A percentile compares a stretch with the other conserved stretches of the same genome.
phyloP scores from a whole-genome alignment of 768 basidiomycete species.

The Leccinellum luteum region DNA sequence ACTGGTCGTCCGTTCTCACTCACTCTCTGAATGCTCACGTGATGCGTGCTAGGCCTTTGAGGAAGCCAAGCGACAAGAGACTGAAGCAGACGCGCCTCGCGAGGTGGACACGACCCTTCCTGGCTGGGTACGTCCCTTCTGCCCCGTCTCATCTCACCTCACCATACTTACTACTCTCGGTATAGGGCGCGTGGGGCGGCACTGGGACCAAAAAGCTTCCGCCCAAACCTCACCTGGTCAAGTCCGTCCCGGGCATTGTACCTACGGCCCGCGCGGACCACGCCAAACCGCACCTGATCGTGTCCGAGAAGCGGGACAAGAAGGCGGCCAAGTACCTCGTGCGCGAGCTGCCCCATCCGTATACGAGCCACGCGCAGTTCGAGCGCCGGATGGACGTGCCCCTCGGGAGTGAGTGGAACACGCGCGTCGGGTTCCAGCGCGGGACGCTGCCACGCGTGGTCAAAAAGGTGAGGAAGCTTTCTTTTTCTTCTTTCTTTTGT shows the following conservation, averaged over 20 bases:
- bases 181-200: conserved; percentile 91
- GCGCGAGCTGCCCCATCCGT: conserved; percentile 92
- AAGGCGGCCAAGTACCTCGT: conserved; percentile 88
- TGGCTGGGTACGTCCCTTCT: conserved; percentile 74
- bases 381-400: conserved; percentile 81
- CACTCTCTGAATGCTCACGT: neutral
- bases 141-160: neutral
- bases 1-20: no score
- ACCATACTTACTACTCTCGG: neutral
- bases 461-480: conserved; percentile 61
- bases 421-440: conserved; percentile 77
- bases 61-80: conserved; percentile 76
- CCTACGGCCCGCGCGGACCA: conserved; percentile 80
- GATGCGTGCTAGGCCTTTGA: conserved; percentile 69
- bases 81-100: conserved; percentile 82
- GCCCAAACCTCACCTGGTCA: conserved; percentile 71
- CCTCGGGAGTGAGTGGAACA: conserved; percentile 92
- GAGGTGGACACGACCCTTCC: conserved; percentile 89
- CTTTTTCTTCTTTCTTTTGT: neutral
- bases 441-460: conserved; percentile 82
- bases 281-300: conserved; percentile 84
- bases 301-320: conserved; percentile 93
- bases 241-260: conserved; percentile 79
- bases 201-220: conserved; percentile 58
- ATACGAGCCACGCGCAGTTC: conserved; percentile 90